Evolutionary conservation across 1,139 yeast genomes (phyloP), one percentile per base, ranked within the genome.

Genomic region (Yamadazyma diddensiae): DNA sequence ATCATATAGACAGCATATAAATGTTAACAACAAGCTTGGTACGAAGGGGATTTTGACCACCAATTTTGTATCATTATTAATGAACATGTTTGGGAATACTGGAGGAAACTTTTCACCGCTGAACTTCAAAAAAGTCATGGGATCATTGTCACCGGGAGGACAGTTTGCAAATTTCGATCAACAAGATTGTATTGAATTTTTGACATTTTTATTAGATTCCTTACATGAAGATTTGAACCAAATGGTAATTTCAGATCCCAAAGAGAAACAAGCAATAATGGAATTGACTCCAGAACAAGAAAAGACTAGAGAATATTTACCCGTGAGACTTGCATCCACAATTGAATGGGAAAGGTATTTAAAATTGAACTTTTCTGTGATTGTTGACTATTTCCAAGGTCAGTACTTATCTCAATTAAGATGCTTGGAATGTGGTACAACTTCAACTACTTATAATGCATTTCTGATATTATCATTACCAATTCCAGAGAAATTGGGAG

Each of bases 321-420:
- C 95, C 1, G 72, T 88, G 5, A 70, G 97, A 39, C 69, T 85
- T 24, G 97, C 97, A 0, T 82, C 96, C 0, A 79, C 95, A 0
- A 82, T 88, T 31, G 97, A 92, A 56, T 92, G 98, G 98, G 96
- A 87, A 52, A 69, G 95, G 39, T 88, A 87, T 53, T 65, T 87
- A 35, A 83, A 83, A 37, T 76, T 90, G 18, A 92, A 92, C 54
- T 82, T 84, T 46, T 88, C 97, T 22, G 74, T 84, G 1, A 73
- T 92, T 18, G 95, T 87, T 3, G 94, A 86, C 50, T 75, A 80
- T 35, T 86, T 87, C 51, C 96, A 88, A 56, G 97, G 97, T 1
- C 97, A 92, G 58, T 84, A 84, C 50, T 74, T 87, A 31, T 85
- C 95, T 7, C 83, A 79, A 38, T 65, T 92, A 47, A 73, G 71